Evolutionary conservation across 202 grass and related monocot species (phyloP).

Genomic region (Zoysia matrella): DNA sequence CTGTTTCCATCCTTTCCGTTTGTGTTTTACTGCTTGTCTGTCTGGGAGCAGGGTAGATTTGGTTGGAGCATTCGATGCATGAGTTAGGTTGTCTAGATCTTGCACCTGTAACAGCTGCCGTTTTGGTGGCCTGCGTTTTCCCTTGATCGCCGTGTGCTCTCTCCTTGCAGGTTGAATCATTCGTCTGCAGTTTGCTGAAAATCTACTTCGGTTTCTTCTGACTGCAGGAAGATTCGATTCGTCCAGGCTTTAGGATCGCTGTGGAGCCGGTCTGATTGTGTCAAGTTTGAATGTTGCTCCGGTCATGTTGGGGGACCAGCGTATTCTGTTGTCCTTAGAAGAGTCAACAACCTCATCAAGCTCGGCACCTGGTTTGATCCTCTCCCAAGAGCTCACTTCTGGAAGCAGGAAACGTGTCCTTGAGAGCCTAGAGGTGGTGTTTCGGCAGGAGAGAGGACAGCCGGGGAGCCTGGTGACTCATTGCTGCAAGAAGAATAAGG

Average conservation of each 20-base stretch:
- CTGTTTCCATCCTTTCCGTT: too few relatives aligned
- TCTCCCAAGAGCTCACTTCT: slow-evolving; percentile 23
- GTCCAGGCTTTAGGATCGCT: background rate
- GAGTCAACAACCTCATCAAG: slow-evolving; percentile 38
- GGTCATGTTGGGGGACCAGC: slow-evolving; percentile 41
- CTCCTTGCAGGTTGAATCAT: slow-evolving; percentile 32
- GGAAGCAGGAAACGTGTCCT: background rate
- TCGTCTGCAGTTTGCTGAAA: slow-evolving; percentile 16
- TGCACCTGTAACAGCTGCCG: background rate
- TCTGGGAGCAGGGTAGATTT: slow-evolving; percentile 29
- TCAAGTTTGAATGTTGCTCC: slow-evolving; percentile 13
- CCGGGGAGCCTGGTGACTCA: background rate
- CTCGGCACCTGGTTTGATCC: background rate
- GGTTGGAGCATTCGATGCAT: slow-evolving; percentile 17
- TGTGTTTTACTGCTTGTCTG: slow-evolving; percentile 6
- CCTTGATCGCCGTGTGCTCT: background rate
- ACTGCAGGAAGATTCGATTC: slow-evolving; percentile 28
- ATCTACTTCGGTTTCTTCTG: slow-evolving; percentile 5
- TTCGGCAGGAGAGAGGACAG: slow-evolving; percentile 9
- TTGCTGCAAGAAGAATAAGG: slow-evolving; percentile 13
- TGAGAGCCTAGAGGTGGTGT: background rate
- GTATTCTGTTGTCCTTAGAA: slow-evolving; percentile 22
- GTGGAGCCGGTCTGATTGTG: background rate
- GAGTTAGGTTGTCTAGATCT: slow-evolving; percentile 19
- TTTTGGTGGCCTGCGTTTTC: background rate